These are phyloP conservation scores for Paecilomyces formosus DNA, from an alignment of 2,329 filamentous ascomycete species.

Conservation along the genomic window DNA sequence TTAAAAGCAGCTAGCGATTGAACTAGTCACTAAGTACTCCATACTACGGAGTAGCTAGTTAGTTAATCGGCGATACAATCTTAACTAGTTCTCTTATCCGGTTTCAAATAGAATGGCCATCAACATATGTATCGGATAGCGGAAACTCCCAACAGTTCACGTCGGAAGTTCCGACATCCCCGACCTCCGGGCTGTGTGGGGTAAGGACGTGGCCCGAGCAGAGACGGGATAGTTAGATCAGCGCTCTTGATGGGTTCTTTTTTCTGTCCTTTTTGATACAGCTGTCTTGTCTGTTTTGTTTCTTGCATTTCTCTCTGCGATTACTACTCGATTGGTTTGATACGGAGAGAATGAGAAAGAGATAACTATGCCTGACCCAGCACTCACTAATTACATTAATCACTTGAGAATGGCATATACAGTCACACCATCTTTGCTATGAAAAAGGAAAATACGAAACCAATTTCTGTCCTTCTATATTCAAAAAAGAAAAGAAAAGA, in stretches of 20 bases:
- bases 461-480: neutral
- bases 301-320: neutral
- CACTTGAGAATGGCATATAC: no score
- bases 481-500: neutral
- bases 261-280: neutral
- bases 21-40: no score
- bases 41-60: no score
- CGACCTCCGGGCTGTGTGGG: conserved; percentile 4
- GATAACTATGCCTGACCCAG: no score
- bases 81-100: no score
- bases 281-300: neutral
- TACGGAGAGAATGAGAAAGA: no score
- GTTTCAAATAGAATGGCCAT: no score
- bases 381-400: no score
- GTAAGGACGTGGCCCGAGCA: neutral
- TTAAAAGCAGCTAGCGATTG: no score
- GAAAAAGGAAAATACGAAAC: neutral
- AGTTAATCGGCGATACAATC: no score
- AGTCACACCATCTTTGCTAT: neutral
- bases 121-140: neutral
- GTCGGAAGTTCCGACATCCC: conserved; percentile 7
- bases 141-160: neutral
- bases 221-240: neutral
- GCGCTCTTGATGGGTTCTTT: neutral
- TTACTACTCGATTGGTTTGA: no score